Conservation (phyloP, 495 filamentous ascomycete species). For the Penicillium canescens region DNA sequence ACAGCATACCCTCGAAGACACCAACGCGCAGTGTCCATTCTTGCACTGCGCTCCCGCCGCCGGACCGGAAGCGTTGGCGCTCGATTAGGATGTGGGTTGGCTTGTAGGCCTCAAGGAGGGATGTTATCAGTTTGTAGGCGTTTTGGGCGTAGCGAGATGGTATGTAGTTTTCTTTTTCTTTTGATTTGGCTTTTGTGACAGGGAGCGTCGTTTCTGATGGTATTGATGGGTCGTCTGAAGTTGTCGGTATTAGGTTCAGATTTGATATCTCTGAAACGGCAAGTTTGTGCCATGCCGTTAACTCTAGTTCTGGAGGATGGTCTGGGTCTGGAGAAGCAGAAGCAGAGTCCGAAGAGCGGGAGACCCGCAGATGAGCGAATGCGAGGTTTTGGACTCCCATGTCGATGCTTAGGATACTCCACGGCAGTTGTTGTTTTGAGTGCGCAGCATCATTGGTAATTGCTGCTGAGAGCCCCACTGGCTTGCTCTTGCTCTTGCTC, state of each 20-base stretch:
- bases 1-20: slow-evolving; percentile 85
- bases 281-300: slow-evolving; percentile 42
- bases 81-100: slow-evolving; percentile 84
- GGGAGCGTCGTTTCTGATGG: neutral
- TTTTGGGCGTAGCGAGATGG: slow-evolving; percentile 57
- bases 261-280: slow-evolving; percentile 24
- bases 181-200: slow-evolving; percentile 11
- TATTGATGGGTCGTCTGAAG: neutral
- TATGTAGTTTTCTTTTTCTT: slow-evolving; percentile 48
- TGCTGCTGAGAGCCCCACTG: neutral
- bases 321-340: neutral
- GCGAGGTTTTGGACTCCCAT: slow-evolving; percentile 87
- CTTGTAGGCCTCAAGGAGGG: slow-evolving; percentile 44
- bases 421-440: neutral
- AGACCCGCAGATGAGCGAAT: slow-evolving; percentile 48
- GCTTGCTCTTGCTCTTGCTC: neutral
- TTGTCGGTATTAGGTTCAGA: slow-evolving; percentile 1
- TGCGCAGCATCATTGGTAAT: neutral
- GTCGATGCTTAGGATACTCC: slow-evolving; percentile 76
- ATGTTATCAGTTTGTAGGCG: slow-evolving; percentile 62
- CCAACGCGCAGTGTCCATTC: slow-evolving; percentile 94
- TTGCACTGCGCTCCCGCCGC: slow-evolving; percentile 60
- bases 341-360: neutral
- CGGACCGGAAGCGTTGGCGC: slow-evolving; percentile 81
- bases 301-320: neutral